Evolutionary conservation across 176 grass and related monocot genomes (phyloP).

Genomic region (Ensete glaucum): DNA sequence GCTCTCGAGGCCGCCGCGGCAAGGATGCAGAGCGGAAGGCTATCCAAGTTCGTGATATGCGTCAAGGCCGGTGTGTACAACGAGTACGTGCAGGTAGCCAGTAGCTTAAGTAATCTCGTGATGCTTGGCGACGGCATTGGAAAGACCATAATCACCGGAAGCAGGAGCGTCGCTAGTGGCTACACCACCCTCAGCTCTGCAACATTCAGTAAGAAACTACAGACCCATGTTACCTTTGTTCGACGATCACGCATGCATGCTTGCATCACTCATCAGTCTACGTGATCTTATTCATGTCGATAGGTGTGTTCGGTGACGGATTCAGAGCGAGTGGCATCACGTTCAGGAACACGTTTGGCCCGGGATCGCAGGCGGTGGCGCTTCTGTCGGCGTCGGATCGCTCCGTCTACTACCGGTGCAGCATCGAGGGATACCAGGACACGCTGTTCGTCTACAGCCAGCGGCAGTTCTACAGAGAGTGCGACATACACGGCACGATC

Average conservation of each 20-base stretch:
- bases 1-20: constrained; percentile 11
- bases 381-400: constrained; percentile 14
- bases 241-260: neutral
- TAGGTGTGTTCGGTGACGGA: constrained; percentile 12
- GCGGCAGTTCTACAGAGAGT: constrained; percentile 11
- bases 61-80: constrained; percentile 29
- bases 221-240: neutral
- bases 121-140: constrained; percentile 36
- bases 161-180: constrained; percentile 26
- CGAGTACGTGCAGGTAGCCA: constrained; percentile 21
- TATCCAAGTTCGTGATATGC: constrained; percentile 20
- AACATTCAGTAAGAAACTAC: constrained; percentile 21
- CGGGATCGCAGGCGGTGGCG: constrained; percentile 9
- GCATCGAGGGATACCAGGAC: constrained; percentile 18
- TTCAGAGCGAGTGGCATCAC: constrained; percentile 11
- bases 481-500: constrained; percentile 13
- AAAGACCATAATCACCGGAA: constrained; percentile 26
- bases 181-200: constrained; percentile 35
- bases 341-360: constrained; percentile 11
- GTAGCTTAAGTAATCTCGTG: constrained; percentile 22
- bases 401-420: constrained; percentile 11
- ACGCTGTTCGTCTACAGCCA: constrained; percentile 13
- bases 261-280: neutral
- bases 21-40: neutral
- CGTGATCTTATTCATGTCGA: neutral